phyloP scores from a whole-genome alignment of 2,329 filamentous ascomycete genomes.

The Colletotrichum sp. region DNA sequence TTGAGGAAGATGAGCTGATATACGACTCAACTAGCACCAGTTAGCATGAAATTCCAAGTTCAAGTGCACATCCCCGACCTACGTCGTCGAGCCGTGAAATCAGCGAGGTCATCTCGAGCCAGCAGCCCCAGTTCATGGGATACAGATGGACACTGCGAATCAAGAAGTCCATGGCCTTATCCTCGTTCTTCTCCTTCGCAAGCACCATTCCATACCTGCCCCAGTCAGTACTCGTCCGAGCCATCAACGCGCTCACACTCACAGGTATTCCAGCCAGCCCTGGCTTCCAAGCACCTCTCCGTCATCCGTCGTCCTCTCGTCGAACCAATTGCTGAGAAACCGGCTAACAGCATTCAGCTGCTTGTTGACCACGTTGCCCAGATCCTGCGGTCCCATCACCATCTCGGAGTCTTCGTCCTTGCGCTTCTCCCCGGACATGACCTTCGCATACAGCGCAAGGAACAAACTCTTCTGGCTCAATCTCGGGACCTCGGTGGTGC shows the following conservation, averaged over 20 bases:
- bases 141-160: conserved; percentile 86
- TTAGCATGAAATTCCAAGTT: conserved; percentile 29
- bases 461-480: conserved; percentile 94
- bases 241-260: conserved; percentile 27
- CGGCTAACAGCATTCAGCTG: conserved; percentile 79
- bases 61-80: conserved; percentile 38
- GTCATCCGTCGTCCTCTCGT: conserved; percentile 63
- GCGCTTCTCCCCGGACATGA: conserved; percentile 91
- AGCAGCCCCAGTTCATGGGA: conserved; percentile 96
- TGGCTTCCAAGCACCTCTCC: conserved; percentile 70
- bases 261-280: conserved; percentile 92
- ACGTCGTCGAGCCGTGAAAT: conserved; percentile 84
- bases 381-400: conserved; percentile 92
- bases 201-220: conserved; percentile 84
- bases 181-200: conserved; percentile 88
- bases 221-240: conserved; percentile 10
- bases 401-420: conserved; percentile 98
- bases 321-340: conserved; percentile 82
- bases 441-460: conserved; percentile 89
- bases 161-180: conserved; percentile 84
- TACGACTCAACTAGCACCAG: conserved; percentile 66
- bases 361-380: conserved; percentile 83
- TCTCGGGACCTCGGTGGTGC: conserved; percentile 46
- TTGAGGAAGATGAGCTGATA: conserved; percentile 77
- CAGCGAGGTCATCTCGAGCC: conserved; percentile 88